Evolutionary conservation across 2,329 filamentous ascomycete species (phyloP).

Genomic region (Alternaria arborescens): DNA sequence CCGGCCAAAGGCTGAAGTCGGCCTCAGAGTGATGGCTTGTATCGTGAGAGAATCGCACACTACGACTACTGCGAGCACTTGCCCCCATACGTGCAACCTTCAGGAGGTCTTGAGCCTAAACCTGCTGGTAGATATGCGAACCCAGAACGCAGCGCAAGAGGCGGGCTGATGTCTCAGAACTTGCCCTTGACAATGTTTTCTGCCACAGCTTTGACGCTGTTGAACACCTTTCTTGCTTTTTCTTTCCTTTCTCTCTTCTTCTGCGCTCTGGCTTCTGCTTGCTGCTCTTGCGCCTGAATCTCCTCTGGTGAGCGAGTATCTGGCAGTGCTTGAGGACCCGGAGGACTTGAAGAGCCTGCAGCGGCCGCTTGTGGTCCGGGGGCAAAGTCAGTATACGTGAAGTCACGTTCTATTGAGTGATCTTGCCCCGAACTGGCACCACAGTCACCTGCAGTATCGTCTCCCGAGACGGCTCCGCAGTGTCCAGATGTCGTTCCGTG

Average conservation of each 20-base stretch:
- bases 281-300: neutral
- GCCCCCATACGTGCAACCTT: neutral
- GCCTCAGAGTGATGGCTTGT: conserved; percentile 8
- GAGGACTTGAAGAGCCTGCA: neutral
- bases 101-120: neutral
- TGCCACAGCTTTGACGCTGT: neutral
- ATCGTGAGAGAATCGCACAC: conserved; percentile 11
- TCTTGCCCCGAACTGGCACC: neutral
- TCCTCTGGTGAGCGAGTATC: neutral
- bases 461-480: neutral
- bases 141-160: neutral
- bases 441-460: neutral
- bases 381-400: neutral
- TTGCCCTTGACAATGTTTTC: neutral
- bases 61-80: conserved; percentile 8
- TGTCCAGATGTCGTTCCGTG: neutral
- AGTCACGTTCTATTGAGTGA: neutral
- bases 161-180: neutral
- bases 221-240: neutral
- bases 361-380: neutral
- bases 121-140: neutral
- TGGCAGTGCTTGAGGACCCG: neutral
- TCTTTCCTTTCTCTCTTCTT: neutral
- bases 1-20: conserved; percentile 33
- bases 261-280: neutral